Base-by-base conservation (phyloP, 1,139 yeast genomes). In the Kluyveromyces sp. region DNA sequence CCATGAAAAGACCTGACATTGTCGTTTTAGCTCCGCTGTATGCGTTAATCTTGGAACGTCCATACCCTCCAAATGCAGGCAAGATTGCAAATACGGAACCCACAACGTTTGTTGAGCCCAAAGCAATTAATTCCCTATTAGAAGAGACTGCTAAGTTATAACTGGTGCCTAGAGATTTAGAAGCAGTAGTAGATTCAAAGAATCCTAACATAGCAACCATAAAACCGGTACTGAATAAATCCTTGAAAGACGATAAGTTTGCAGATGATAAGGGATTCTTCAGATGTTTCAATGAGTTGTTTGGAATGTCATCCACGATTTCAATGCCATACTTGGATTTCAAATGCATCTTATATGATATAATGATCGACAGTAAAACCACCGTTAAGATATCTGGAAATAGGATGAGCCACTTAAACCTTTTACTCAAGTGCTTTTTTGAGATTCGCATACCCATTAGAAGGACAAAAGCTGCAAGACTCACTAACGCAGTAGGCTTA, bases 21-120 rank as follows among this genome's bases (percentile, higher is more conserved):
- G 94, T 92, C 0, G 96, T 85, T 53, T 79, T 79, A 0, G 95
- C 97, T 6, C 90, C 90, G 7, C 92, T 81, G 41, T 88, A 71
- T 1, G 92, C 86, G 66, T 92, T 92, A 49, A 92, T 81, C 59
- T 86, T 90, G 34, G 95, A 83, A 61, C 98, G 75, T 1, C 97
- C 97, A 60, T 92, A 92, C 0, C 98, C 97, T 2, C 98, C 98
- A 72, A 90, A 90, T 0, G 96, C 81, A 0, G 98, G 97, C 10
- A 92, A 69, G 0, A 92, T 86, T 3, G 96, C 92, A 46, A 67
- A 79, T 25, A 78, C 51, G 2, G 88, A 77, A 1, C 83, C 82
- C 3, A 75, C 68, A 2, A 89, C 53, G 58, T 90, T 92, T 43
- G 85, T 79, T 25, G 77, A 67, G 0, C 98, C 98, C 41, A 92